A percentile compares a stretch with the other conserved stretches of the same genome.
These are phyloP conservation scores for Verruconis gallopava DNA, from an alignment of 2,329 filamentous ascomycete genomes.

Conservation along the genomic window DNA sequence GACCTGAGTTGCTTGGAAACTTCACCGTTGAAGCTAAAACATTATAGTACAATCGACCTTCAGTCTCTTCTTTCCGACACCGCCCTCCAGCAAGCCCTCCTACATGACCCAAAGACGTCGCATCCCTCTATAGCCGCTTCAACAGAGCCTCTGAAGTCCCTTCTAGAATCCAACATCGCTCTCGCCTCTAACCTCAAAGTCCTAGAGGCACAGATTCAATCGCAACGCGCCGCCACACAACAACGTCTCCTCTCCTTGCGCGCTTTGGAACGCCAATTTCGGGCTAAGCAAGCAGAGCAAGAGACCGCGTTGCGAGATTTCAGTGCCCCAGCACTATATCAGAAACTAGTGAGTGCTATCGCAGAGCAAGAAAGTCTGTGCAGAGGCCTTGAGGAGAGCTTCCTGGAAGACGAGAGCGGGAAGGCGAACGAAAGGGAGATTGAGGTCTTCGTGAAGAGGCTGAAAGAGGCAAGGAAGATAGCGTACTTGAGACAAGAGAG, in stretches of 20 bases:
- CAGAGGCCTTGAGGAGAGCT: constrained; percentile 80
- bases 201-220: constrained; percentile 45
- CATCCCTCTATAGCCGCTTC: constrained; percentile 61
- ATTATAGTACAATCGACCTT: constrained; percentile 61
- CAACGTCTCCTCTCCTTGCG: constrained; percentile 72
- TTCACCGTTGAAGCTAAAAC: too few relatives aligned
- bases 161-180: constrained; percentile 57
- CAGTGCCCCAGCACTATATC: constrained; percentile 75
- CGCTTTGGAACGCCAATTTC: constrained; percentile 85
- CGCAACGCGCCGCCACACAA: constrained; percentile 58
- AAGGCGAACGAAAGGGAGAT: constrained; percentile 67
- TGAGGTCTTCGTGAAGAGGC: constrained; percentile 68
- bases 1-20: too few relatives aligned
- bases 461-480: constrained; percentile 66
- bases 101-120: constrained; percentile 49
- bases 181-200: constrained; percentile 51
- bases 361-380: constrained; percentile 75
- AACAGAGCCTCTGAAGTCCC: constrained; percentile 48
- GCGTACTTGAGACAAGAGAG: constrained; percentile 73
- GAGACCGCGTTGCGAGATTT: constrained; percentile 75
- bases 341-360: constrained; percentile 61
- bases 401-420: constrained; percentile 51
- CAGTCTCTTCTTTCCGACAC: constrained; percentile 53
- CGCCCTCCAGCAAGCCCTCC: constrained; percentile 58
- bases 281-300: constrained; percentile 77